These are phyloP conservation scores for Podospora didyma DNA, from an alignment of 495 filamentous ascomycete genomes.

Conservation along the genomic window DNA sequence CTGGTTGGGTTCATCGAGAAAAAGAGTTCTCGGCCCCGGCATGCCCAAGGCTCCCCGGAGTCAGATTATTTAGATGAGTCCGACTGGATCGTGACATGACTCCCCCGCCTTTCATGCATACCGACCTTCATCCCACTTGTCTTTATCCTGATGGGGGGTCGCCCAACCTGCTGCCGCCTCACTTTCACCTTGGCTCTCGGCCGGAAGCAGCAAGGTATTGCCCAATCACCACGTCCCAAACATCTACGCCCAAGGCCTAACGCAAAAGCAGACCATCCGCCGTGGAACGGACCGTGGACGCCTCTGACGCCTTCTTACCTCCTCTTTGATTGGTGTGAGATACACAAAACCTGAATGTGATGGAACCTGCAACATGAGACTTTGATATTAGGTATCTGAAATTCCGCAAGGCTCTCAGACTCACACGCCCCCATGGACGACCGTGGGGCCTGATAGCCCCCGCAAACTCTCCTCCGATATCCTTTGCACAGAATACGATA, in stretches of 20 bases:
- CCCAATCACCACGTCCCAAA: background rate
- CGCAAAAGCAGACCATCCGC: too few species aligned
- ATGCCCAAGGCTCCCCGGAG: too few species aligned
- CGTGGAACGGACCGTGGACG: too few species aligned
- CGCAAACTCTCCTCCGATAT: slow-evolving; percentile 47
- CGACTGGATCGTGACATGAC: too few species aligned
- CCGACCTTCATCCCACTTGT: too few species aligned
- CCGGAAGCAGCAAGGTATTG: background rate
- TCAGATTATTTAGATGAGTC: too few species aligned
- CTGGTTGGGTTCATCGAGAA: too few species aligned
- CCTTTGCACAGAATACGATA: slow-evolving; percentile 72
- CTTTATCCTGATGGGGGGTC: too few species aligned
- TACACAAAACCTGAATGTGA: background rate
- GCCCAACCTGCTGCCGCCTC: too few species aligned
- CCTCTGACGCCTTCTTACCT: too few species aligned
- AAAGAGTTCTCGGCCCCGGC: too few species aligned
- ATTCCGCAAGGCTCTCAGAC: background rate
- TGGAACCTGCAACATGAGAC: background rate
- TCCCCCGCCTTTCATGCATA: too few species aligned
- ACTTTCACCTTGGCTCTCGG: background rate
- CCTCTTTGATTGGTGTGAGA: background rate
- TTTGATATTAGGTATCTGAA: slow-evolving; percentile 10
- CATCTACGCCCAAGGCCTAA: background rate
- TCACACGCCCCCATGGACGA: slow-evolving; percentile 5
- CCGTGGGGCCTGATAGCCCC: background rate